These are phyloP conservation scores for Acacia pycnantha DNA, from an alignment of 331 rosid species.

Conservation along the genomic window DNA sequence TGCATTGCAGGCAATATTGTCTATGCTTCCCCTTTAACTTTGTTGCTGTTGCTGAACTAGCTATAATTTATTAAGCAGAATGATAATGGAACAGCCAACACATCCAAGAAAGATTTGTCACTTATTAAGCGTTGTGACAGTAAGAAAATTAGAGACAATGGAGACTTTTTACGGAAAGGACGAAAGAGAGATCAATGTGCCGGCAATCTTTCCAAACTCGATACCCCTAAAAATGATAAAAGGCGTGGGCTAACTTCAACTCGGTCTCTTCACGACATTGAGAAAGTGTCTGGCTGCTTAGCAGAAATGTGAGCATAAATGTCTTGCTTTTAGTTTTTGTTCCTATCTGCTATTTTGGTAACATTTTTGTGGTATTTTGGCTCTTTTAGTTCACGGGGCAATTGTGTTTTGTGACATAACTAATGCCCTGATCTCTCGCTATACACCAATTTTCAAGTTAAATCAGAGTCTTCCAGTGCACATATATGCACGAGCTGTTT, in stretches of 20 bases:
- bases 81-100: slow-evolving; percentile 24
- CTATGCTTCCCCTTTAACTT: slow-evolving; percentile 22
- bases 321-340: slow-evolving; percentile 16
- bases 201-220: slow-evolving; percentile 31
- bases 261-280: slow-evolving; percentile 16
- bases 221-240: slow-evolving; percentile 35
- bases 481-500: not conserved
- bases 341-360: not conserved
- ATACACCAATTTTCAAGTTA: slow-evolving; percentile 9
- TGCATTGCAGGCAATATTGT: slow-evolving; percentile 19
- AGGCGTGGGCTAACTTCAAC: slow-evolving; percentile 37
- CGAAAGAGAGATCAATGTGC: slow-evolving; percentile 41
- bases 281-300: slow-evolving; percentile 30
- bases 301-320: slow-evolving; percentile 42
- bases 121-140: slow-evolving; percentile 40
- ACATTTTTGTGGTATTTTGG: slow-evolving; percentile 19
- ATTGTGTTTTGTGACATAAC: not conserved
- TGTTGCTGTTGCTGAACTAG: slow-evolving; percentile 24
- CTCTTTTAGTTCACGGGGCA: not conserved
- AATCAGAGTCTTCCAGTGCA: not conserved
- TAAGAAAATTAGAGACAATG: slow-evolving; percentile 34
- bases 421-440: not conserved
- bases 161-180: slow-evolving; percentile 29
- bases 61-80: slow-evolving; percentile 49
- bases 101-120: slow-evolving; percentile 46